Evolutionary conservation across 202 grass and related monocot genomes (phyloP).

Genomic region (Zoysia matrella): DNA sequence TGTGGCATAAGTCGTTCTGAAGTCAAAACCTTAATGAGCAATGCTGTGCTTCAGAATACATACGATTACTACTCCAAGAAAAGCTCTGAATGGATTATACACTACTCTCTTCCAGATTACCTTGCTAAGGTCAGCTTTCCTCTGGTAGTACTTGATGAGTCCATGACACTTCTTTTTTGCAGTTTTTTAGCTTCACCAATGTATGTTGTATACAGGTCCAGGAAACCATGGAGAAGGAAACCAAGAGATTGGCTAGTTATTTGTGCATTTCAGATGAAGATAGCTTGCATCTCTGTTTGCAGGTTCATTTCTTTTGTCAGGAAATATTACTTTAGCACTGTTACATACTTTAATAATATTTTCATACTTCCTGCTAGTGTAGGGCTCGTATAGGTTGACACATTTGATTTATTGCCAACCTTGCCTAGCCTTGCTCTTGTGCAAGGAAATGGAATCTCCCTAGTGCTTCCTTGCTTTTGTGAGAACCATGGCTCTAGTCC

Average conservation of each 20-base stretch:
- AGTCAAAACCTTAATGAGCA: constrained; percentile 42
- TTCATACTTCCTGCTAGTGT: neutral
- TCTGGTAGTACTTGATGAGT: constrained; percentile 5
- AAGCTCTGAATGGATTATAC: constrained; percentile 58
- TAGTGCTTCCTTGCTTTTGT: neutral
- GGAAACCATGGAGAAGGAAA: constrained; percentile 57
- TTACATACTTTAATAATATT: neutral
- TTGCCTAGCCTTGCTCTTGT: neutral
- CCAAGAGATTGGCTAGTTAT: constrained; percentile 40
- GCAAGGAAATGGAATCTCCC: constrained; percentile 2
- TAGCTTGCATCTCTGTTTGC: constrained; percentile 43
- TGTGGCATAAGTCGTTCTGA: constrained; percentile 51
- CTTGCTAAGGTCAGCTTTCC: constrained; percentile 50
- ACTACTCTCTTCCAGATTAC: constrained; percentile 60
- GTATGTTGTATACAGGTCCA: constrained; percentile 47
- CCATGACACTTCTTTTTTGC: neutral
- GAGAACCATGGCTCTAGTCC: neutral
- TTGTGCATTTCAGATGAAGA: constrained; percentile 33
- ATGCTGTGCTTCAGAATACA: constrained; percentile 49
- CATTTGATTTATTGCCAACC: neutral
- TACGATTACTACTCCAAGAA: constrained; percentile 55
- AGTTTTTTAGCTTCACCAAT: constrained; percentile 24
- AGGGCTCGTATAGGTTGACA: neutral
- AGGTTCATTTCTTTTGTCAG: constrained; percentile 43
- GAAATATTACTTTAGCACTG: constrained; percentile 14